These are phyloP conservation scores for Fibroporia radiculosa DNA, from an alignment of 768 basidiomycete species.

Conservation along the genomic window DNA sequence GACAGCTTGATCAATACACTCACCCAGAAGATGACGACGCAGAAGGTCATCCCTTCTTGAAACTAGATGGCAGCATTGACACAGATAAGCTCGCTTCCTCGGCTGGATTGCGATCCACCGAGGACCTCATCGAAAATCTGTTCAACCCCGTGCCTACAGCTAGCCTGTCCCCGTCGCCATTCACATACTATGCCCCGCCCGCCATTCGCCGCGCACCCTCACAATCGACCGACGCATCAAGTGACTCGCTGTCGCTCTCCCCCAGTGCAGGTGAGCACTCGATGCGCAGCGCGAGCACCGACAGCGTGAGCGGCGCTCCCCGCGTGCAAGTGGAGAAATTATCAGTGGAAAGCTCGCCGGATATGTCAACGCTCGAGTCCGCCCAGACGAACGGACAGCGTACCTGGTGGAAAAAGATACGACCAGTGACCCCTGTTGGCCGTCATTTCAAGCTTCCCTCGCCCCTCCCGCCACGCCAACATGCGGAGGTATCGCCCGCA, in stretches of 20 bases:
- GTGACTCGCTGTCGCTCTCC: constrained; percentile 2
- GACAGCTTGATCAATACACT: constrained; percentile 40
- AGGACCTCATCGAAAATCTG: constrained; percentile 67
- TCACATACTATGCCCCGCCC: constrained; percentile 21
- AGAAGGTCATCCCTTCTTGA: constrained; percentile 9
- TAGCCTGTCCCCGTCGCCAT: constrained; percentile 14
- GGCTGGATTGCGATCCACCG: constrained; percentile 56
- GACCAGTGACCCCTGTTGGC: constrained; percentile 10
- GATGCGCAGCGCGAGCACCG: constrained; percentile 11
- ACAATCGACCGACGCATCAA: not conserved
- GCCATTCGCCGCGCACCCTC: constrained; percentile 4
- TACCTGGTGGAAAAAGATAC: constrained; percentile 17
- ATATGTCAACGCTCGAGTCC: not conserved
- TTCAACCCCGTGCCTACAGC: constrained; percentile 57
- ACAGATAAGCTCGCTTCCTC: constrained; percentile 37
- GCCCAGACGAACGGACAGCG: constrained; percentile 2
- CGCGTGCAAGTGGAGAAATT: constrained; percentile 9
- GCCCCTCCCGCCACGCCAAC: too few species aligned
- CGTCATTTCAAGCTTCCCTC: constrained; percentile 7
- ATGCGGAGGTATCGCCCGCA: too few species aligned
- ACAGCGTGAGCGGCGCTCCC: constrained; percentile 7
- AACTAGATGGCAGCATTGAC: constrained; percentile 18
- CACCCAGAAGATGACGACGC: constrained; percentile 10
- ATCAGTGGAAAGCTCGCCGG: constrained; percentile 1
- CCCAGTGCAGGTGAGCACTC: constrained; percentile 7